phyloP scores from a whole-genome alignment of 202 grass and related monocot genomes.

The Sporobolus alterniflorus region DNA sequence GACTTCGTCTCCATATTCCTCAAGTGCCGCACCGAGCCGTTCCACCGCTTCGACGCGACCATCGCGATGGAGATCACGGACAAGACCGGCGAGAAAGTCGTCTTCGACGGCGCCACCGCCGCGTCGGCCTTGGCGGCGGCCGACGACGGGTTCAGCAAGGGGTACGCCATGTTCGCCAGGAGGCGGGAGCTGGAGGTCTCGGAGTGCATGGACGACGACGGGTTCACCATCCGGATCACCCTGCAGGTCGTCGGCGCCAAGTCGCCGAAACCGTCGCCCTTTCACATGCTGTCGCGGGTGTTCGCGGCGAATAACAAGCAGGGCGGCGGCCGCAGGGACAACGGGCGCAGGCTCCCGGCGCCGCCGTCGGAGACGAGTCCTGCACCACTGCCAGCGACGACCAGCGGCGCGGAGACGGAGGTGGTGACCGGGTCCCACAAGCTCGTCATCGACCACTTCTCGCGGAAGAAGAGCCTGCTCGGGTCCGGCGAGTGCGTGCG shows the following conservation, averaged over 20 bases:
- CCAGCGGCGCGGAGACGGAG: background rate
- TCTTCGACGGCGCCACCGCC: conserved; percentile 22
- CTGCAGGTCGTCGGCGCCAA: conserved; percentile 16
- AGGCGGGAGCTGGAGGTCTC: conserved; percentile 37
- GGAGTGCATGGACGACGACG: conserved; percentile 24
- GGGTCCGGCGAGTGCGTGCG: conserved; percentile 15
- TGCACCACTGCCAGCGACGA: background rate
- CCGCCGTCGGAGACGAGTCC: background rate
- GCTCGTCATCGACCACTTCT: background rate
- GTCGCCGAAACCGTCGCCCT: background rate
- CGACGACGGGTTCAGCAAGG: background rate
- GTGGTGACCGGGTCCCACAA: background rate
- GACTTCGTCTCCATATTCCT: conserved; percentile 25
- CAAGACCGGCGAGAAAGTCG: background rate
- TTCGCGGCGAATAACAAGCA: background rate
- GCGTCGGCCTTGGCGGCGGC: no score
- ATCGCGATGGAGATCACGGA: conserved; percentile 19
- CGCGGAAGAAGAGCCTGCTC: background rate
- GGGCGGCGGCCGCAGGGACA: no score
- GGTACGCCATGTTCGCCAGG: conserved; percentile 29
- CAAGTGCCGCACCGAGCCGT: conserved; percentile 22
- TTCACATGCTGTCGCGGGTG: background rate
- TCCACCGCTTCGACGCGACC: background rate
- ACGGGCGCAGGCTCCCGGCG: no score
- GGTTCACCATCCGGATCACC: conserved; percentile 31